Conservation (phyloP, 176 grass and related monocot genomes). For the Miscanthus lutarioriparius region DNA sequence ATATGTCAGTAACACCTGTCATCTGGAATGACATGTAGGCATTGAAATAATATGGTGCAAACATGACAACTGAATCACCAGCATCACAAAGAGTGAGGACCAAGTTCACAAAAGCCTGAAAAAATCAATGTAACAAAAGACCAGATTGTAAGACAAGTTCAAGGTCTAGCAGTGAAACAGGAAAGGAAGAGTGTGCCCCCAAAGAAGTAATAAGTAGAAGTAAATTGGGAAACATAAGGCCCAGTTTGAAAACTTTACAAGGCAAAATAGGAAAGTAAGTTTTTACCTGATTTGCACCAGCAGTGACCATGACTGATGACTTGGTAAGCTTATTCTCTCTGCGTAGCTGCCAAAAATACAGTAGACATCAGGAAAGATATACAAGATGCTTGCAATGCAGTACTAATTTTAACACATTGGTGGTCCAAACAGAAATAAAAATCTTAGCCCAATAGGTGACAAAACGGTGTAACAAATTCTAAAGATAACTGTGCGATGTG, state of each 20-base stretch:
- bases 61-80: slow-evolving; percentile 98
- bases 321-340: slow-evolving; percentile 88
- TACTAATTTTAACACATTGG: neutral
- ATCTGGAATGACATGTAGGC: slow-evolving; percentile 99
- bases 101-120: slow-evolving; percentile 93
- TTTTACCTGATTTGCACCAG: slow-evolving; percentile 96
- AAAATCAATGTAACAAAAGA: slow-evolving; percentile 35
- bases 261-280: slow-evolving; percentile 9
- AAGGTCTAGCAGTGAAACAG: neutral
- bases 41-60: slow-evolving; percentile 97
- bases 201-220: neutral
- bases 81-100: slow-evolving; percentile 91
- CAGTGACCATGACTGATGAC: slow-evolving; percentile 93
- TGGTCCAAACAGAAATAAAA: neutral
- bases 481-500: neutral
- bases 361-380: slow-evolving; percentile 33
- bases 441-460: neutral
- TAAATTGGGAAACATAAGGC: neutral
- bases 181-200: neutral
- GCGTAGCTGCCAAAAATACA: slow-evolving; percentile 51
- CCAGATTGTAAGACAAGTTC: slow-evolving; percentile 26
- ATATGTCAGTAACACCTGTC: slow-evolving; percentile 87
- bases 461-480: slow-evolving; percentile 4
- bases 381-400: neutral
- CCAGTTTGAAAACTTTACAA: neutral